Percentiles rank a stretch among this genome's conserved stretches.
phyloP scores from a whole-genome alignment of 1,139 yeast species.

The Diutina pseudorugosa region DNA sequence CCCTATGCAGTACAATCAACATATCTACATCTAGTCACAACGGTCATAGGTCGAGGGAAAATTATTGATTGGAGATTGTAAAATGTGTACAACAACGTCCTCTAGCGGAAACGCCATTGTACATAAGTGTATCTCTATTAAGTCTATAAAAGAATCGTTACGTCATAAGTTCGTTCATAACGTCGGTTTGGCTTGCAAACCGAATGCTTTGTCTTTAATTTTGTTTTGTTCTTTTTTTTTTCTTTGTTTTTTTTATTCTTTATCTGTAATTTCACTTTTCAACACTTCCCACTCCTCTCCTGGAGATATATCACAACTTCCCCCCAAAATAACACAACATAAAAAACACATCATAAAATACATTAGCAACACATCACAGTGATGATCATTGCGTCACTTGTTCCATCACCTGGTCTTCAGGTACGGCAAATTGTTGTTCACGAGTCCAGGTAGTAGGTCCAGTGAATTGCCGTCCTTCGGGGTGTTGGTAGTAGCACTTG shows the following conservation, averaged over 20 bases:
- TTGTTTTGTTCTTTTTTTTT: constrained; percentile 6
- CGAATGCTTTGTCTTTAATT: no score
- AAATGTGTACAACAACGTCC: no score
- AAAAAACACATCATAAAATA: constrained; percentile 5
- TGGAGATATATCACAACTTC: neutral
- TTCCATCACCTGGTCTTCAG: constrained; percentile 67
- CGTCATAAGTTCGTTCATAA: neutral
- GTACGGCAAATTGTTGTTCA: constrained; percentile 57
- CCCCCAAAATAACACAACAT: neutral
- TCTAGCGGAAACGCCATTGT: no score
- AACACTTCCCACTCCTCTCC: neutral
- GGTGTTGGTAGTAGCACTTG: constrained; percentile 65
- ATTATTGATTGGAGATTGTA: no score
- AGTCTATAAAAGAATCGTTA: neutral
- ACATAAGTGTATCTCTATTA: no score
- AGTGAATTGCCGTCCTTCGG: constrained; percentile 48
- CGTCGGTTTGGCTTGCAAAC: neutral
- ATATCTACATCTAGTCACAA: no score
- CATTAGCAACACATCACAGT: constrained; percentile 7
- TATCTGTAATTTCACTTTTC: constrained; percentile 4
- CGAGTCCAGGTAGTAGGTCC: constrained; percentile 10
- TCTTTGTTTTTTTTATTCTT: constrained; percentile 11
- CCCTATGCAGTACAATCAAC: no score
- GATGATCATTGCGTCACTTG: constrained; percentile 39
- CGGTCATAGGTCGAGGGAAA: no score